These are phyloP conservation scores for Yamadazyma spencermartinsiae DNA, from an alignment of 1,139 yeast genomes.

Conservation along the genomic window DNA sequence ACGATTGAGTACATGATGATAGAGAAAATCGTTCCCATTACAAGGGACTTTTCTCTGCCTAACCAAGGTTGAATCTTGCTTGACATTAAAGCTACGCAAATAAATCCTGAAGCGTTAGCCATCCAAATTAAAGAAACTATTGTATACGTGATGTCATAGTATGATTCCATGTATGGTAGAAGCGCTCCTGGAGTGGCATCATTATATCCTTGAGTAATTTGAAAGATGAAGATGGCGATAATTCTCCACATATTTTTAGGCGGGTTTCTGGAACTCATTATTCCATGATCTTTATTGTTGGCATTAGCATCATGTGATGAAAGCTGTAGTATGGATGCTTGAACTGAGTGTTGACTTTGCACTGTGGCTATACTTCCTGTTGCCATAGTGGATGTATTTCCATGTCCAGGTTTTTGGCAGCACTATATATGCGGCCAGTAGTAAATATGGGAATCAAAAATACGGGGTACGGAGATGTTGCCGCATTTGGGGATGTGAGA, in stretches of 20 bases:
- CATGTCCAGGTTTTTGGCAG: constrained; percentile 2
- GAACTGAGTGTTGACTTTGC: too few species aligned
- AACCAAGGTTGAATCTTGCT: constrained; percentile 40
- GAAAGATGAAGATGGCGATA: constrained; percentile 41
- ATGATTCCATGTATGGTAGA: constrained; percentile 41
- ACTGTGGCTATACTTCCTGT: neutral
- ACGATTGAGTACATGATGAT: constrained; percentile 41
- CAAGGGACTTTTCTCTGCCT: constrained; percentile 40
- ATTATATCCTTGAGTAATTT: constrained; percentile 34
- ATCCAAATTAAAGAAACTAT: constrained; percentile 47
- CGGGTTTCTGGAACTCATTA: constrained; percentile 34
- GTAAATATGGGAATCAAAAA: neutral
- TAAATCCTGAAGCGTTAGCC: constrained; percentile 45
- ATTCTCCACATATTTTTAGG: constrained; percentile 46
- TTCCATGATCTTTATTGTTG: neutral
- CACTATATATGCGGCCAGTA: neutral
- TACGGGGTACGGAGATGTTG: constrained; percentile 1
- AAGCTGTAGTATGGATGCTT: neutral
- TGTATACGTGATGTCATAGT: constrained; percentile 37
- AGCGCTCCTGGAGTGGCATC: constrained; percentile 54
- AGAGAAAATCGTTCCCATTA: constrained; percentile 35
- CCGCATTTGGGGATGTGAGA: neutral
- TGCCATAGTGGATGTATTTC: too few species aligned
- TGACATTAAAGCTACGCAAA: constrained; percentile 38
- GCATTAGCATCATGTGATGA: neutral